These are phyloP conservation scores for Mycena sanguinolenta DNA, from an alignment of 768 basidiomycete species.

Conservation along the genomic window DNA sequence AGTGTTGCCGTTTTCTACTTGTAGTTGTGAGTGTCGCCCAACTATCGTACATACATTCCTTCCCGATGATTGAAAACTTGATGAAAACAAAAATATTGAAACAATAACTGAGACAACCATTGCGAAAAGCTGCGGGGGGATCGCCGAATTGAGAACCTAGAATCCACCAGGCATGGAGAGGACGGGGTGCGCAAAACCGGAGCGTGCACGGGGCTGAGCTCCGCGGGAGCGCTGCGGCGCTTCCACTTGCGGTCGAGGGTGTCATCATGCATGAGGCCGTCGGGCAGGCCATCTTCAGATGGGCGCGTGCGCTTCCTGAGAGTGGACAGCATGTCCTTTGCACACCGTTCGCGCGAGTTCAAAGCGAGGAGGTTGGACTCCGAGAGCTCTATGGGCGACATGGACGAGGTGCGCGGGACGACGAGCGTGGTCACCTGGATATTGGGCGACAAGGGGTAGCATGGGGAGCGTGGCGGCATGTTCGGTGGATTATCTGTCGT, in stretches of 20 bases:
- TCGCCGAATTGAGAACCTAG: conserved; percentile 43
- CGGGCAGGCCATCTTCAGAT: conserved; percentile 45
- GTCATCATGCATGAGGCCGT: conserved; percentile 34
- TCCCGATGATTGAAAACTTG: conserved; percentile 34
- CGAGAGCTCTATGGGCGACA: conserved; percentile 62
- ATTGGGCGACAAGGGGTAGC: conserved; percentile 55
- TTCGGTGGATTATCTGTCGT: conserved; percentile 43
- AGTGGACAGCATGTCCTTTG: conserved; percentile 75
- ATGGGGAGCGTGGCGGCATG: conserved; percentile 50
- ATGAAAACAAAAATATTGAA: conserved; percentile 29
- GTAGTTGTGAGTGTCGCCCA: conserved; percentile 24
- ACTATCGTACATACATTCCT: conserved; percentile 38
- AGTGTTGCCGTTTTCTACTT: conserved; percentile 25
- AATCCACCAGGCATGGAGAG: conserved; percentile 72
- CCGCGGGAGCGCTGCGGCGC: conserved; percentile 75
- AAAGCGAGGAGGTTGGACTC: conserved; percentile 66
- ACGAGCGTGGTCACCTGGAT: conserved; percentile 63
- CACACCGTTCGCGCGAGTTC: conserved; percentile 67
- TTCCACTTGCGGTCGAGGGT: conserved; percentile 56
- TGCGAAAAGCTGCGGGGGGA: neutral
- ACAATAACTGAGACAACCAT: conserved; percentile 11
- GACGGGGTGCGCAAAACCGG: conserved; percentile 71
- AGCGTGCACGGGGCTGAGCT: conserved; percentile 64
- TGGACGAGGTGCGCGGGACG: conserved; percentile 59
- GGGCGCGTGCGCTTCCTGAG: conserved; percentile 69